Percentiles rank a stretch among this genome's conserved stretches.
Conservation (phyloP, 768 basidiomycete genomes). For the Suillus spraguei region DNA sequence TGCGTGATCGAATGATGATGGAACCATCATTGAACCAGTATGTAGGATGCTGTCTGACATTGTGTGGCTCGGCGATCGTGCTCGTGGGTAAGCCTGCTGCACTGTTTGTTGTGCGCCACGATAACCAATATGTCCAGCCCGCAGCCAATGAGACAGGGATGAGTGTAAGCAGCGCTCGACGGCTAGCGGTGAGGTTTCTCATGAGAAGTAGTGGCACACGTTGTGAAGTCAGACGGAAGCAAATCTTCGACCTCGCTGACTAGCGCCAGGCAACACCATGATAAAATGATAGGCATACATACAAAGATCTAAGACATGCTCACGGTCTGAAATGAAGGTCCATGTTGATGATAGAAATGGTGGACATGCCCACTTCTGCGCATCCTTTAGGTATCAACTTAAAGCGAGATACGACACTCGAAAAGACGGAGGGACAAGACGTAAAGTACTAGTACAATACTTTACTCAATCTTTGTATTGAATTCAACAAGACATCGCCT, state of each 20-base stretch:
- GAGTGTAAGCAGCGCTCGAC: constrained; percentile 15
- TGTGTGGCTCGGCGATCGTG: constrained; percentile 3
- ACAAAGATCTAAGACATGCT: neutral
- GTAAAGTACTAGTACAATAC: constrained; percentile 59
- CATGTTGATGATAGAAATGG: neutral
- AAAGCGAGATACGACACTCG: neutral
- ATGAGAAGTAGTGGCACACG: constrained; percentile 1
- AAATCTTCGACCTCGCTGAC: neutral
- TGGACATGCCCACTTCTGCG: neutral
- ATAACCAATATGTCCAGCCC: constrained; percentile 15
- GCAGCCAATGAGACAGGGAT: constrained; percentile 13
- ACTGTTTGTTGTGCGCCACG: constrained; percentile 7
- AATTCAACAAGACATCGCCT: constrained; percentile 87
- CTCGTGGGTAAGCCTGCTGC: neutral
- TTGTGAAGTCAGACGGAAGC: neutral
- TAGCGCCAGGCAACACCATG: neutral
- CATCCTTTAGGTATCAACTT: neutral
- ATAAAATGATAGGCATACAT: neutral
- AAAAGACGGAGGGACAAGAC: neutral
- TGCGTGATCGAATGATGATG: constrained; percentile 48
- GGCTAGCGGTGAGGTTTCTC: constrained; percentile 1
- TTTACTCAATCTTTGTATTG: constrained; percentile 87
- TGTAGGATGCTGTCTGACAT: constrained; percentile 39
- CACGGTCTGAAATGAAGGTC: neutral
- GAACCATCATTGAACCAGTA: constrained; percentile 75